A percentile compares a stretch with the other conserved stretches of the same genome.
These are phyloP conservation scores for Coprinopsis cinerea DNA, from an alignment of 768 basidiomycete species.

Conservation along the genomic window DNA sequence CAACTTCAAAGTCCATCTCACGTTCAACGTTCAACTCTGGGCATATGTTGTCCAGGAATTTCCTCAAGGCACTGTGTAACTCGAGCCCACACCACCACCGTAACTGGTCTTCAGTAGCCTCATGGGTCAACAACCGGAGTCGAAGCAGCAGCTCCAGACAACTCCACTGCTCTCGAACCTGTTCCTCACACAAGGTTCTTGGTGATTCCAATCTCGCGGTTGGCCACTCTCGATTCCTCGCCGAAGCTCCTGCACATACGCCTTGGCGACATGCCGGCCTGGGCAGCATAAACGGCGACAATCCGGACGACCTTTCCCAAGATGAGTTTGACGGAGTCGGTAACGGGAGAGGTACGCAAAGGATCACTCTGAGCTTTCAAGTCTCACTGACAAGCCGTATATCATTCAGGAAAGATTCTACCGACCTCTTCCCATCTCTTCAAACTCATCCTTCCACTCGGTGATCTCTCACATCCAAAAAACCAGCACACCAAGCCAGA, in stretches of 20 bases:
- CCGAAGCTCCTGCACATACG: slow-evolving; percentile 29
- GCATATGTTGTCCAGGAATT: too few species aligned
- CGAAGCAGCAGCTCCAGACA: too few species aligned
- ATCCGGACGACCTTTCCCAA: slow-evolving; percentile 8
- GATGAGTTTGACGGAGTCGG: slow-evolving; percentile 24
- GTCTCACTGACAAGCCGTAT: neutral
- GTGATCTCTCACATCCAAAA: slow-evolving; percentile 18
- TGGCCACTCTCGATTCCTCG: slow-evolving; percentile 35
- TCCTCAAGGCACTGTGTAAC: too few species aligned
- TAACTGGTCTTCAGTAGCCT: too few species aligned
- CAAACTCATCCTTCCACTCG: slow-evolving; percentile 56
- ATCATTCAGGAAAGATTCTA: slow-evolving; percentile 51
- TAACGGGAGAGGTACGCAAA: slow-evolving; percentile 29
- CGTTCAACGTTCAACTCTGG: too few species aligned
- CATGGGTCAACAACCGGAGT: too few species aligned
- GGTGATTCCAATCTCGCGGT: neutral
- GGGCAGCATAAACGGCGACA: slow-evolving; percentile 8
- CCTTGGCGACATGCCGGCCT: slow-evolving; percentile 25
- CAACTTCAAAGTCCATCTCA: too few species aligned
- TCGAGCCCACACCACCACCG: too few species aligned
- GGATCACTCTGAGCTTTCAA: neutral
- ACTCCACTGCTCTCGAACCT: too few species aligned
- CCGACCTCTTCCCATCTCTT: slow-evolving; percentile 62
- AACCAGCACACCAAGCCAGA: slow-evolving; percentile 10
- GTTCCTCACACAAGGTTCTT: neutral